Evolutionary conservation across 2,329 filamentous ascomycete genomes (phyloP).

Genomic region (Metarhizium album): DNA sequence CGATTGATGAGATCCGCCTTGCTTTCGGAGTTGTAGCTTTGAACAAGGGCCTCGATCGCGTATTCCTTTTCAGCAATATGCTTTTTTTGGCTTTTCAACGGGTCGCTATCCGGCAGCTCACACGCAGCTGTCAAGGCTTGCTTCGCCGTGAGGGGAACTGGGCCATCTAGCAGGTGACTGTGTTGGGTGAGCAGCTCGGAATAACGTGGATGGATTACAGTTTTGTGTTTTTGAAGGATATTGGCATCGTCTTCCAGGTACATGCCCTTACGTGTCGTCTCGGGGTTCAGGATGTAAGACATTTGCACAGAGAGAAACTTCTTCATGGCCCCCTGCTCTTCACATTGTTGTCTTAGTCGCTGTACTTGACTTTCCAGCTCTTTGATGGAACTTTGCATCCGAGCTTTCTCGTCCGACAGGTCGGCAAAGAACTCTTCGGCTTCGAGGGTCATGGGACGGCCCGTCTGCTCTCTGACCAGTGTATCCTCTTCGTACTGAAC

Average conservation of each 20-base stretch:
- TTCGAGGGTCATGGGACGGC: conserved; percentile 21
- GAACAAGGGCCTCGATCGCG: conserved; percentile 33
- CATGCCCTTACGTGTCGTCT: conserved; percentile 29
- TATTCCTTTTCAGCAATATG: conserved; percentile 35
- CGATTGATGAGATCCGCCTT: conserved; percentile 36
- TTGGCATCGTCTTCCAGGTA: conserved; percentile 22
- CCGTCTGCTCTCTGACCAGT: conserved; percentile 19
- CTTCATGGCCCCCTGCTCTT: conserved; percentile 30
- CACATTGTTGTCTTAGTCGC: conserved; percentile 28
- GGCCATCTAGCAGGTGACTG: conserved; percentile 28
- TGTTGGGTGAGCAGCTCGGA: conserved; percentile 38
- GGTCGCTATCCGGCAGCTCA: conserved; percentile 24
- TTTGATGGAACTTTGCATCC: conserved; percentile 22
- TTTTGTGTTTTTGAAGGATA: conserved; percentile 14
- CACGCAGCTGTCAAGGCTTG: conserved; percentile 29
- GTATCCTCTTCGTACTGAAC: conserved; percentile 27
- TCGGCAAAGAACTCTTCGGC: conserved; percentile 34
- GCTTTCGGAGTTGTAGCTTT: conserved; percentile 23
- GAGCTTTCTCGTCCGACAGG: conserved; percentile 26
- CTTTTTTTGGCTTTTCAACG: conserved; percentile 23
- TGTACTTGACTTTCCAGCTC: conserved; percentile 22
- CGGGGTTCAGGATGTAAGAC: conserved; percentile 28
- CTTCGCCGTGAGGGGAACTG: conserved; percentile 28
- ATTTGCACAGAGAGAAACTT: conserved; percentile 29
- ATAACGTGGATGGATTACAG: conserved; percentile 30